These are phyloP conservation scores for Labyrinthula sp. DNA, from an alignment of 352 stramenopile species.

Conservation along the genomic window DNA sequence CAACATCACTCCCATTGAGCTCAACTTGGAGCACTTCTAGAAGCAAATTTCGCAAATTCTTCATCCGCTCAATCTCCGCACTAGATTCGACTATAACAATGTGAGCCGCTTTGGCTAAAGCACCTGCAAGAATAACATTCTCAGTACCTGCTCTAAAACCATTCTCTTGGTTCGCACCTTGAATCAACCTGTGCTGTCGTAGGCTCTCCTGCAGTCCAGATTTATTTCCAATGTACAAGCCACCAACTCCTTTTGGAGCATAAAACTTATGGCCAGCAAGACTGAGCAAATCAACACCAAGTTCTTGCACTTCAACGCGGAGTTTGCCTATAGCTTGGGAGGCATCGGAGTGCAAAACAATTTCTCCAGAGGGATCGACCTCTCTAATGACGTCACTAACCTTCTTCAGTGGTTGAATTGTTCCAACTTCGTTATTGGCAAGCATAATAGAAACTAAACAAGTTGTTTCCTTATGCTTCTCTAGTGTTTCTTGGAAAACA, in stretches of 20 bases:
- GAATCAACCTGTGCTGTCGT: constrained; percentile 61
- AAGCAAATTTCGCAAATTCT: constrained; percentile 38
- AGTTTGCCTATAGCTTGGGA: constrained; percentile 85
- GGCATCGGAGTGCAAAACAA: constrained; percentile 86
- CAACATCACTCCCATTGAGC: constrained; percentile 42
- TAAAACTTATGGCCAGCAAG: constrained; percentile 93
- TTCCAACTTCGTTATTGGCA: constrained; percentile 93
- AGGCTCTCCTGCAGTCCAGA: too few species aligned
- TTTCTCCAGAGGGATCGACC: constrained; percentile 26
- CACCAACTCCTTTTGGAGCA: constrained; percentile 68
- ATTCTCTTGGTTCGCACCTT: constrained; percentile 69
- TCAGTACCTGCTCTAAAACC: constrained; percentile 77
- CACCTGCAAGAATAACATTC: constrained; percentile 78
- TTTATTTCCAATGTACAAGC: constrained; percentile 42
- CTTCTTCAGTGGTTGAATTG: constrained; percentile 71
- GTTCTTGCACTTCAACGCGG: constrained; percentile 48
- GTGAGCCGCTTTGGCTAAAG: constrained; percentile 54
- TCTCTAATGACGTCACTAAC: constrained; percentile 44
- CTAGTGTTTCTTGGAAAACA: constrained; percentile 55
- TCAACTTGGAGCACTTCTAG: constrained; percentile 39
- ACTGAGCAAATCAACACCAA: constrained; percentile 76
- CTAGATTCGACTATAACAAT: constrained; percentile 40
- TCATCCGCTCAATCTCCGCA: constrained; percentile 47
- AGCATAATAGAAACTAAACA: constrained; percentile 86
- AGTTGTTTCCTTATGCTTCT: constrained; percentile 51